Evolutionary conservation across 2,329 filamentous ascomycete species (phyloP).

Genomic region (Tothia fuscella): DNA sequence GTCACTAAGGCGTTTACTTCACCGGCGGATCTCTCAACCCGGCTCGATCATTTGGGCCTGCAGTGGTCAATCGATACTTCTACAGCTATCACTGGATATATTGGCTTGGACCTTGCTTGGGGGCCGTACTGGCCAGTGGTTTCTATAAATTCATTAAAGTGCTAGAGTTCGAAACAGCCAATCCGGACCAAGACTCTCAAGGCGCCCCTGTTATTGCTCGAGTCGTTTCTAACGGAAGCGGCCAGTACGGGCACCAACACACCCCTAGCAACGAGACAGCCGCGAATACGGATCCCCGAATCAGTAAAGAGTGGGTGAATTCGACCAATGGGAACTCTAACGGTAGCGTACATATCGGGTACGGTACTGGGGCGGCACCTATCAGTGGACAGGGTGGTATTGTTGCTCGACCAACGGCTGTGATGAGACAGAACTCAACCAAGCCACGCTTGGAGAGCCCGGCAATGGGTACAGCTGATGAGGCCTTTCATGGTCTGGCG

Average conservation of each 20-base stretch:
- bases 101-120: conserved; percentile 9
- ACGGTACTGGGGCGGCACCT: background rate
- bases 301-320: too few species aligned
- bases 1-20: conserved; percentile 5
- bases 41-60: conserved; percentile 10
- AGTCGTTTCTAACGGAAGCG: conserved; percentile 3
- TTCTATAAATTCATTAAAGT: conserved; percentile 17
- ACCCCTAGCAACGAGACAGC: background rate
- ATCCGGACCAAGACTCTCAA: conserved; percentile 8
- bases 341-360: too few species aligned
- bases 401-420: background rate
- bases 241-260: background rate
- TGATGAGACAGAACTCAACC: background rate
- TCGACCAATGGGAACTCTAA: background rate
- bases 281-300: too few species aligned
- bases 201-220: background rate
- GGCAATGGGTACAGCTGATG: conserved; percentile 4
- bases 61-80: conserved; percentile 4
- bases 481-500: conserved; percentile 3
- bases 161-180: conserved; percentile 10
- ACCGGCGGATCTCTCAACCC: conserved; percentile 9
- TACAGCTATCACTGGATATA: conserved; percentile 11
- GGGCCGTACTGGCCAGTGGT: conserved; percentile 6
- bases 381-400: background rate
- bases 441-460: background rate